Evolutionary conservation across 1,284 basidiomycete genomes (phyloP).

Genomic region (Sanguinoderma infundibulare): DNA sequence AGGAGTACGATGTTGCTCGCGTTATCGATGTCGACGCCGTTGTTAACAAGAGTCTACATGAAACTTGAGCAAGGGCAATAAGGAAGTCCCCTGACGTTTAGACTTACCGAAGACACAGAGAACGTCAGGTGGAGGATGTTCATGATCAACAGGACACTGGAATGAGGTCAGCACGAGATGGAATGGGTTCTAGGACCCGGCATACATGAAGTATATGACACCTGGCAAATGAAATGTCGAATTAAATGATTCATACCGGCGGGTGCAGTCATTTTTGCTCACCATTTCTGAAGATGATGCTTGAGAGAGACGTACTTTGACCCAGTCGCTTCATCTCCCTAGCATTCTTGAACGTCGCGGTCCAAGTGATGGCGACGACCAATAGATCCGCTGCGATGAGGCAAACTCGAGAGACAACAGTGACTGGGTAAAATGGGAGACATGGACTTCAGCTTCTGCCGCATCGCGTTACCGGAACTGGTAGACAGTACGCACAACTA

Average conservation of each 20-base stretch:
- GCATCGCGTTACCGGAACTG: not conserved
- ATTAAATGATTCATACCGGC: not conserved
- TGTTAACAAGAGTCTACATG: no score
- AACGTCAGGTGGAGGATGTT: conserved; percentile 13
- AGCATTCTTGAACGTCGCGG: not conserved
- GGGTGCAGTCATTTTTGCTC: not conserved
- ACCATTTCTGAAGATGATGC: conserved; percentile 8
- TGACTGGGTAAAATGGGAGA: conserved; percentile 1
- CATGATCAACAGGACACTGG: not conserved
- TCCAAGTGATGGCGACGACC: conserved; percentile 5
- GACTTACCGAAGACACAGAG: conserved; percentile 1
- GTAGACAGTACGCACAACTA: not conserved
- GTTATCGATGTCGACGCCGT: not conserved
- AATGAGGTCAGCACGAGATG: not conserved
- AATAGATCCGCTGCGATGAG: conserved; percentile 4
- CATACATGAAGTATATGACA: conserved; percentile 7
- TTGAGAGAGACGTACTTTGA: not conserved
- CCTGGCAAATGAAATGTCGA: not conserved
- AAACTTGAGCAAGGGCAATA: no score
- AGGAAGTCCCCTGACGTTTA: not conserved
- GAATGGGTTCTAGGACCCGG: no score
- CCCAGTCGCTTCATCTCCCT: not conserved
- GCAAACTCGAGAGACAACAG: conserved; percentile 1
- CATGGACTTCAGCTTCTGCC: no score
- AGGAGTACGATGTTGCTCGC: conserved; percentile 6